Evolutionary conservation across 345 rosid genomes (phyloP), one percentile per base, ranked within the genome.

Genomic region (Rhodamnia rubescens): DNA sequence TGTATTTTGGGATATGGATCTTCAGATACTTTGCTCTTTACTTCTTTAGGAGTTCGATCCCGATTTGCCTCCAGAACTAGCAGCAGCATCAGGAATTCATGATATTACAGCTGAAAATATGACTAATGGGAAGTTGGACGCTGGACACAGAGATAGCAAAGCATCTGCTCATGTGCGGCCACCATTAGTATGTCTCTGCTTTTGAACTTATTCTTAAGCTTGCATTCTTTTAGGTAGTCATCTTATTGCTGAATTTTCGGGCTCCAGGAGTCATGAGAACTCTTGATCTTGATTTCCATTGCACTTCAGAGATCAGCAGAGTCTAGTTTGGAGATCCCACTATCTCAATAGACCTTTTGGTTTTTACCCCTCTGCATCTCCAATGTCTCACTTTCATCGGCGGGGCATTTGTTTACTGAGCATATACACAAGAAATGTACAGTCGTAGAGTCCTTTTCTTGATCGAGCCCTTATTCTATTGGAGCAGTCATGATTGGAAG

Each of bases 51-150:
- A 94, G 74, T 98, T 90, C 83, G 99, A 98, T 93, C 99, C 99
- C 58, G 99, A 98, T 89, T 88, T 98, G 85, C 99, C 99, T 55
- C 99, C 99, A 58, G 99, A 98, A 91, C 92, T 98, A 87, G 99
- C 96, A 85, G 99, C 98, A 86, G 99, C 99, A 50, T 88, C 98
- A 54, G 98, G 98, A 20, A 87, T 89, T 32, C 97, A 91, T 89
- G 99, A 92, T 88, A 87, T 85, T 89, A 85, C 92, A 84, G 91
- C 88, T 90, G 97, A 87, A 78, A 90, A 87, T 92, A 88, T 91
- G 84, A 93, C 88, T 91, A 56, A 91, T 85, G 93, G 89, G 85
- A 96, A 92, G 91, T 87, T 85, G 83, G 97, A 94, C 83, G 90
- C 83, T 81, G 93, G 91, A 84, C 96, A 91, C 89, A 91, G 85